Conservation (phyloP, 768 basidiomycete species). For the Porphyrellus cyaneotinctus region DNA sequence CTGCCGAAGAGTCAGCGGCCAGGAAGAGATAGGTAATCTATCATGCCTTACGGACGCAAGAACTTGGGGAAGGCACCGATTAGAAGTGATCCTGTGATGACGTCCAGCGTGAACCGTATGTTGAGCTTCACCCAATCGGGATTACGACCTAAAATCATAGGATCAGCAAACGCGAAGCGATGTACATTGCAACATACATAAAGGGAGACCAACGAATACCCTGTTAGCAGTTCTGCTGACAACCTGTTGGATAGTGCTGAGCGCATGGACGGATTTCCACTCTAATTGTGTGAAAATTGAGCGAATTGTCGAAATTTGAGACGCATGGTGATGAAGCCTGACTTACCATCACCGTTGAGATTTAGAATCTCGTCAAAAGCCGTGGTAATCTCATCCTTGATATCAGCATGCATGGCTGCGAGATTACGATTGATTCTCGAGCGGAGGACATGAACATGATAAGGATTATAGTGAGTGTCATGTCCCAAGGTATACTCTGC, state of each 20-base stretch:
- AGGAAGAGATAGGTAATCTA: not conserved
- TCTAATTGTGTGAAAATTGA: no score
- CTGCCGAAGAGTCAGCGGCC: not conserved
- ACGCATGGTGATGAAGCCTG: no score
- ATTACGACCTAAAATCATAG: conserved; percentile 3
- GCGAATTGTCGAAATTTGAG: no score
- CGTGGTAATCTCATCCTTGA: no score
- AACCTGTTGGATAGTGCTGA: not conserved
- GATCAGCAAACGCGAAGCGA: not conserved
- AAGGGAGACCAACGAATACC: conserved; percentile 12
- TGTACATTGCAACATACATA: conserved; percentile 2
- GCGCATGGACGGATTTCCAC: not conserved
- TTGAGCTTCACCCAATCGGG: conserved; percentile 31
- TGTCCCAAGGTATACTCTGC: no score
- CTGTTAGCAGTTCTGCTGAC: conserved; percentile 9
- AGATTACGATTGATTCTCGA: no score
- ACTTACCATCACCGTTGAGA: no score
- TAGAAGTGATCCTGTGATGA: conserved; percentile 5
- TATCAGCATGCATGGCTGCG: no score
- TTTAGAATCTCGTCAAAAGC: no score
- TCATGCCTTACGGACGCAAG: conserved; percentile 28
- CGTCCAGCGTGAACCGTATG: conserved; percentile 24
- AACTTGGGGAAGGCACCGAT: conserved; percentile 32
- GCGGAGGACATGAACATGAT: no score
- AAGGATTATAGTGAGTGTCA: no score